These are phyloP conservation scores for Botrytis hyacinthi DNA, from an alignment of 2,329 filamentous ascomycete genomes.

Conservation along the genomic window DNA sequence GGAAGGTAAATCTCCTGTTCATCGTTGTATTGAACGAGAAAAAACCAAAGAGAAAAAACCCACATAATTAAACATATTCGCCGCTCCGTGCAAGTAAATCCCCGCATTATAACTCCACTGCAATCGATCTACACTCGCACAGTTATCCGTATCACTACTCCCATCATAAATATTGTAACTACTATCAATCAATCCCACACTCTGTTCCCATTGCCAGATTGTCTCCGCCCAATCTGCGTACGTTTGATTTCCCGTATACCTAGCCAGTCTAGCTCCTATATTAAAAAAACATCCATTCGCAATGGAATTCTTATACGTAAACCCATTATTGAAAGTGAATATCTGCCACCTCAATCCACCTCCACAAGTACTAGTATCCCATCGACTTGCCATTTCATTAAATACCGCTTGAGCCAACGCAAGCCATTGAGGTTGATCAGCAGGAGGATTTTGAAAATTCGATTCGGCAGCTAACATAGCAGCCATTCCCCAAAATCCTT, in stretches of 20 bases:
- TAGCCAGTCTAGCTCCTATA: constrained; percentile 62
- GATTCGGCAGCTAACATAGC: constrained; percentile 69
- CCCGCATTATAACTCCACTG: constrained; percentile 71
- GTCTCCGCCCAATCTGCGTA: constrained; percentile 77
- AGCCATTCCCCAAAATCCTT: constrained; percentile 69
- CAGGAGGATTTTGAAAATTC: constrained; percentile 56
- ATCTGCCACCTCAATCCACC: constrained; percentile 85
- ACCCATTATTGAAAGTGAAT: constrained; percentile 76
- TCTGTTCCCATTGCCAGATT: constrained; percentile 67
- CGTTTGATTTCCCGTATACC: constrained; percentile 73
- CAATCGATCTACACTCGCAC: constrained; percentile 56
- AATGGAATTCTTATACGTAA: constrained; percentile 70
- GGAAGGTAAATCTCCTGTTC: no score
- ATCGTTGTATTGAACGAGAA: neutral
- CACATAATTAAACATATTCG: constrained; percentile 49
- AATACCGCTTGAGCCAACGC: constrained; percentile 76
- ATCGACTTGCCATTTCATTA: constrained; percentile 70
- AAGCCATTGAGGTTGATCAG: constrained; percentile 60
- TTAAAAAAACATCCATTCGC: constrained; percentile 62
- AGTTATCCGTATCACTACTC: constrained; percentile 54
- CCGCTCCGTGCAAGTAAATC: constrained; percentile 60
- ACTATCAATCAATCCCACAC: constrained; percentile 56
- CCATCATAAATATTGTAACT: constrained; percentile 59
- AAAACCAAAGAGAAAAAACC: constrained; percentile 23
- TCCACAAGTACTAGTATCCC: constrained; percentile 65